These are phyloP conservation scores for Arthroderma sp. DNA, from an alignment of 2,329 filamentous ascomycete genomes.

Conservation along the genomic window DNA sequence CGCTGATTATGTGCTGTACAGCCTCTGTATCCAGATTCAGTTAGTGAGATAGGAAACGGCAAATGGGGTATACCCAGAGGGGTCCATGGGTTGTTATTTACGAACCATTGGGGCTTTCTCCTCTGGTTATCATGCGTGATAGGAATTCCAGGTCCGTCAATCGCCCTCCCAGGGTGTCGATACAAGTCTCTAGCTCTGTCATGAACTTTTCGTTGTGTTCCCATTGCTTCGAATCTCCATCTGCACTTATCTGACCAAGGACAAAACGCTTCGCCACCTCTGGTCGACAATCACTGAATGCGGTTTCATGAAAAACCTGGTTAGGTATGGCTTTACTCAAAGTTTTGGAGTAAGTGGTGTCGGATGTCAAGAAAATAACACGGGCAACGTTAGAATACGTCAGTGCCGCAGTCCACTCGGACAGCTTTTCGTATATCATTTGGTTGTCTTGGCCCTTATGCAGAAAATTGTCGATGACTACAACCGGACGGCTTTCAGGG, in stretches of 20 bases:
- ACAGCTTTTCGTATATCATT: conserved; percentile 60
- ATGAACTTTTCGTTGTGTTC: conserved; percentile 39
- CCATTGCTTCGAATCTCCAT: conserved; percentile 26
- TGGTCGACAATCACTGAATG: conserved; percentile 72
- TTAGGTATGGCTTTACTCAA: conserved; percentile 79
- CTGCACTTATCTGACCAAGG: conserved; percentile 52
- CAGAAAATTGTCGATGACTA: conserved; percentile 85
- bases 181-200: conserved; percentile 63
- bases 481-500: conserved; percentile 66
- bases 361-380: conserved; percentile 85
- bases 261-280: conserved; percentile 83
- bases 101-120: conserved; percentile 58
- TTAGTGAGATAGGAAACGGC: background rate
- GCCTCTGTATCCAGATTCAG: conserved; percentile 41
- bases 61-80: background rate
- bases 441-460: conserved; percentile 58
- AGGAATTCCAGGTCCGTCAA: conserved; percentile 94
- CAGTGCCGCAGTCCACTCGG: conserved; percentile 78
- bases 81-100: background rate
- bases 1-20: conserved; percentile 75
- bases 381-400: conserved; percentile 83
- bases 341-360: conserved; percentile 77
- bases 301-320: conserved; percentile 74
- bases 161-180: conserved; percentile 71
- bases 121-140: conserved; percentile 74